Base-by-base conservation (phyloP, 2,329 filamentous ascomycete species). In the Aspergillus fructus region DNA sequence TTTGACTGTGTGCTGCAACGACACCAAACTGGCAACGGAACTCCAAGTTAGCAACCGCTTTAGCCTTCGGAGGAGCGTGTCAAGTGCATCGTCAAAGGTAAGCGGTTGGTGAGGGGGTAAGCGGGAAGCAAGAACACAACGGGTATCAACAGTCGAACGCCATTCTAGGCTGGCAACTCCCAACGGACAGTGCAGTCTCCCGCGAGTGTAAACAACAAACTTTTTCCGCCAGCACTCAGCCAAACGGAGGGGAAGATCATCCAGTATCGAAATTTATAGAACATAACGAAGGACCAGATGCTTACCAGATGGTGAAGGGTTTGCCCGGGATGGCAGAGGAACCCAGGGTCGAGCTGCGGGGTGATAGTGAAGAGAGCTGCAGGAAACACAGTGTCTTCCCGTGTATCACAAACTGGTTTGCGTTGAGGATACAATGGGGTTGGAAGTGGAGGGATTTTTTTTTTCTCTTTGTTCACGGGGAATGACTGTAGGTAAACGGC, bases 351-450 rank as follows among this genome's bases (percentile, higher is more conserved):
- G 33, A 53, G 45, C 23, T 43, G 49, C 48, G 55, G 55, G 45
- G 42, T 57, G 43, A 41, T 23, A 13, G 24, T 37, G 50, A 39
- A 41, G 42, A 46, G 42, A 50, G 50, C 43, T 57, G 55, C 53
- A 59, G 55, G 40, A 42, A 21, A 42, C 17, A 47, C 51, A 27
- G 46, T 64, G 59, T 53, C 53, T 56, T 60, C 45, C 61, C 61
- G 55, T 53, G 21, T 42, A 49, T 53, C 53, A 55, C 45, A 59
- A 55, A 43, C 59, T 41, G 34, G 42, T 30, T 21, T 41, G 45
- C 9, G 46, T 52, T 43, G 19, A 50, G 53, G 58, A 34, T 15
- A 42, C 41, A 59, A 49, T 53, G 47, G 52, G 37, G 33, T 53
- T 55, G 21, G 55, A 43, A 46, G 27, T 39, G 17, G 45, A 45